These are phyloP conservation scores for Uromyces viciae-fabae DNA, from an alignment of 1,284 basidiomycete species.

Conservation along the genomic window DNA sequence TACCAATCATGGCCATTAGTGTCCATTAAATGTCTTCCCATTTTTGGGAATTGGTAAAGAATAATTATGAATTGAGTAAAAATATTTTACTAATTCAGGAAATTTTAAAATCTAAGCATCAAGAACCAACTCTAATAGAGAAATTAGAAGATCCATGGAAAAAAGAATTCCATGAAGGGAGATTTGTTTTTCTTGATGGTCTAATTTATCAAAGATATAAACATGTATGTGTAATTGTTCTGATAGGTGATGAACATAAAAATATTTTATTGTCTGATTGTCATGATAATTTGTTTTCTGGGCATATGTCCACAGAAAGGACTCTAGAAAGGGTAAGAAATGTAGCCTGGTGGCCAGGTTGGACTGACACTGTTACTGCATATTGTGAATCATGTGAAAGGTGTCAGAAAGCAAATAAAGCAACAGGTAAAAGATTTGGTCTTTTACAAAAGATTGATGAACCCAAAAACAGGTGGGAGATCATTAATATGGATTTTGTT, in stretches of 20 bases:
- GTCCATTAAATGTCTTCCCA: not conserved
- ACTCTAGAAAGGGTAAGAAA: not conserved
- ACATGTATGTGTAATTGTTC: not conserved
- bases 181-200: not conserved
- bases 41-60: not conserved
- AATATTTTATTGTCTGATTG: not conserved
- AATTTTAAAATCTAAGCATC: not conserved
- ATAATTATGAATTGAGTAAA: not conserved
- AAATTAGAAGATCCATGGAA: not conserved
- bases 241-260: not conserved
- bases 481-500: conserved; percentile 1
- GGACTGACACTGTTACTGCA: not conserved
- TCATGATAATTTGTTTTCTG: conserved; percentile 17
- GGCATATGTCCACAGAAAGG: not conserved
- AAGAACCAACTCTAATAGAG: not conserved
- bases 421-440: not conserved
- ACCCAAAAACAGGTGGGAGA: not conserved
- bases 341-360: conserved; percentile 22
- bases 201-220: conserved; percentile 13
- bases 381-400: not conserved
- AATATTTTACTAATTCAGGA: not conserved
- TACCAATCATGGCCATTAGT: not conserved
- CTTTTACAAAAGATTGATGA: not conserved
- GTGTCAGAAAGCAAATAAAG: not conserved
- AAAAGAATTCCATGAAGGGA: not conserved